Base-by-base conservation (phyloP, 768 basidiomycete genomes). In the Hydnum rufescens region DNA sequence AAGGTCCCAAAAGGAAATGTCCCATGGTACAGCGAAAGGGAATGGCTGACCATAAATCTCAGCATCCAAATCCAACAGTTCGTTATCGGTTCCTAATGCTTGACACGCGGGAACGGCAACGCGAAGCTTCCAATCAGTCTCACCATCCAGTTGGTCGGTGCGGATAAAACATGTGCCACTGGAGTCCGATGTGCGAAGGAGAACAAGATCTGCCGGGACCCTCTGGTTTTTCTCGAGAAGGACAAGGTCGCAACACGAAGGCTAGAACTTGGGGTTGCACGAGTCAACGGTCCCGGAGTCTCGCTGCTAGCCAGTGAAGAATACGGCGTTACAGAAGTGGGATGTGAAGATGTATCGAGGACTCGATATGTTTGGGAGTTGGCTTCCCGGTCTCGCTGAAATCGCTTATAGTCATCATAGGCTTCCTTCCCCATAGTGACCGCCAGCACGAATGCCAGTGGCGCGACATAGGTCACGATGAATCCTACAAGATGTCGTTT, bases 381-480 rank as follows among this genome's bases (percentile, higher is more conserved):
- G 53, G 95, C 90, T 64, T 96, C 89, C 39, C 77, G 74, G 65
- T 97, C 95, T 47, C 95, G 80, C 5, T 81, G 75, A 60, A 92
- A 74, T 25, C 93, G 86, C 61, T 88, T 83, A 71, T 95, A 96
- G 68, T 99, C 93, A 63, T 99, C 95, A 61, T 89, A 93, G 2
- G 95, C 95, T 66, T 99, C 95, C 64, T 99, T 99, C 22, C 93
- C 93, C 76, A 97, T 92, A 2, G 95, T 97, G 3, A 99, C 85
- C 55, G 69, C 76, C 1, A 99, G 72, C 2, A 99, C 95, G 60
- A 99, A 96, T 0, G 87, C 93, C 4, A 99, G 75, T 1, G 95
- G 95, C 0, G 89, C 93, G 54, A 97, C 76, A 63, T 97, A 99
- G 22, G 95, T 99, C 44, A 82, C 71, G 57, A 97, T 88, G 63